These are phyloP conservation scores for Aechmea fasciata DNA, from an alignment of 176 grass and related monocot genomes.

Conservation along the genomic window DNA sequence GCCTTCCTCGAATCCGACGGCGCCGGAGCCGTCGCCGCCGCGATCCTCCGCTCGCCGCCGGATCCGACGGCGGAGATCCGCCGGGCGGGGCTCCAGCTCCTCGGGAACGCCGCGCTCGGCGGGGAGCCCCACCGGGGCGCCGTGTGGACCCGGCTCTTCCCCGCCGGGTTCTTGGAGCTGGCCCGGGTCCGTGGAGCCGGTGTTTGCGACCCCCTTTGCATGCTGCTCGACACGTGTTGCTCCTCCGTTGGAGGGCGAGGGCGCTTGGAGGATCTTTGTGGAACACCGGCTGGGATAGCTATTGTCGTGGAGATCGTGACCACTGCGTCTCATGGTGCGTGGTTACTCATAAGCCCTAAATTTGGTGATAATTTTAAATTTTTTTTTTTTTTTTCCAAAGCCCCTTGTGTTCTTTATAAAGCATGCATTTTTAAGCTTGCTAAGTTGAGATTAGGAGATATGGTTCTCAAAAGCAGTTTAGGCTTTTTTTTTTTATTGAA, in stretches of 20 bases:
- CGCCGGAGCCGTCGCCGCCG: slow-evolving; percentile 22
- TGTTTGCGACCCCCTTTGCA: slow-evolving; percentile 64
- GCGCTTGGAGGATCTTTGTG: slow-evolving; percentile 54
- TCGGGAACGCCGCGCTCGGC: slow-evolving; percentile 53
- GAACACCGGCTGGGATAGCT: slow-evolving; percentile 24
- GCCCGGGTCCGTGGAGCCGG: slow-evolving; percentile 35
- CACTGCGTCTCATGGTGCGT: slow-evolving; percentile 44
- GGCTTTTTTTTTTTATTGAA: too few species aligned
- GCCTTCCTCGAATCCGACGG: slow-evolving; percentile 46
- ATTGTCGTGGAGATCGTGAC: slow-evolving; percentile 43
- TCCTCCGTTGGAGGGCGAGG: slow-evolving; percentile 33
- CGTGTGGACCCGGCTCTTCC: slow-evolving; percentile 67
- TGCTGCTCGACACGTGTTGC: slow-evolving; percentile 87
- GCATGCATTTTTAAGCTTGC: not conserved
- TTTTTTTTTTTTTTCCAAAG: not conserved
- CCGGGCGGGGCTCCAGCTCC: slow-evolving; percentile 50
- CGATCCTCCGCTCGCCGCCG: slow-evolving; percentile 18
- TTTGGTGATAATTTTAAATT: not conserved
- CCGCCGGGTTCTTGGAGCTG: slow-evolving; percentile 32
- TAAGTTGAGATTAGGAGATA: not conserved
- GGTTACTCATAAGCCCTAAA: slow-evolving; percentile 6
- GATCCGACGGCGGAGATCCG: slow-evolving; percentile 20
- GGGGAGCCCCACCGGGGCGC: slow-evolving; percentile 52
- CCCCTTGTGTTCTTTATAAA: not conserved
- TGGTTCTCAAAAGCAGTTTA: too few species aligned